Evolutionary conservation across 768 basidiomycete species (phyloP).

Genomic region (Lyophyllum atratum): DNA sequence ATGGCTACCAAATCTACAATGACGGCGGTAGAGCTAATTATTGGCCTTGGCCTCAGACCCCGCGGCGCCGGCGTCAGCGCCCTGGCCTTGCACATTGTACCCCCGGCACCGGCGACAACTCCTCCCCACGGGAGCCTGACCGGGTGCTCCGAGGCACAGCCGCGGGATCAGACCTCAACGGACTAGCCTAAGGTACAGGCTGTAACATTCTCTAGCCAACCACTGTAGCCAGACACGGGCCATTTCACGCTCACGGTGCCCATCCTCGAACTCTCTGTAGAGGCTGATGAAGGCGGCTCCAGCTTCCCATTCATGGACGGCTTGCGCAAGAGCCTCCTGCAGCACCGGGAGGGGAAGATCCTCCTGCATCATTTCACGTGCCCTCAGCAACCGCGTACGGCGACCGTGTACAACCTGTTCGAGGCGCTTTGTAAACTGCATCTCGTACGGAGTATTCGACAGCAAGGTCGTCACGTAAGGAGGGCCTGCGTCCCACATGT

Average conservation of each 20-base stretch:
- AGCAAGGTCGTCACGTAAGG: neutral
- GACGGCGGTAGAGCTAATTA: too few species aligned
- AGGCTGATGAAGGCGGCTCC: neutral
- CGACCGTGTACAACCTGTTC: neutral
- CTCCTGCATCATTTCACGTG: neutral
- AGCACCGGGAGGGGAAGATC: neutral
- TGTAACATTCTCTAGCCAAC: neutral
- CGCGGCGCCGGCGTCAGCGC: too few species aligned
- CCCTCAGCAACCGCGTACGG: neutral
- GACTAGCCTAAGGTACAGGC: neutral
- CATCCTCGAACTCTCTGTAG: neutral
- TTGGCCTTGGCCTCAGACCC: too few species aligned
- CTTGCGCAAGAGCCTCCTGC: neutral
- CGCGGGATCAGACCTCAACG: too few species aligned
- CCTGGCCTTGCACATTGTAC: too few species aligned
- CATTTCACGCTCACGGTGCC: constrained; percentile 1
- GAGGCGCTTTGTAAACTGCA: neutral
- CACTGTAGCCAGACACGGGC: neutral
- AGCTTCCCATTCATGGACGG: neutral
- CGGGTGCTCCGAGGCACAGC: too few species aligned
- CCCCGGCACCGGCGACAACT: too few species aligned
- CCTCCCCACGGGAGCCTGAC: too few species aligned
- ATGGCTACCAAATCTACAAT: too few species aligned
- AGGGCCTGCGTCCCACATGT: neutral
- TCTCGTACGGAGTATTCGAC: neutral